Base-by-base conservation (phyloP, 2,329 filamentous ascomycete species). In the Rachicladosporium sp. region DNA sequence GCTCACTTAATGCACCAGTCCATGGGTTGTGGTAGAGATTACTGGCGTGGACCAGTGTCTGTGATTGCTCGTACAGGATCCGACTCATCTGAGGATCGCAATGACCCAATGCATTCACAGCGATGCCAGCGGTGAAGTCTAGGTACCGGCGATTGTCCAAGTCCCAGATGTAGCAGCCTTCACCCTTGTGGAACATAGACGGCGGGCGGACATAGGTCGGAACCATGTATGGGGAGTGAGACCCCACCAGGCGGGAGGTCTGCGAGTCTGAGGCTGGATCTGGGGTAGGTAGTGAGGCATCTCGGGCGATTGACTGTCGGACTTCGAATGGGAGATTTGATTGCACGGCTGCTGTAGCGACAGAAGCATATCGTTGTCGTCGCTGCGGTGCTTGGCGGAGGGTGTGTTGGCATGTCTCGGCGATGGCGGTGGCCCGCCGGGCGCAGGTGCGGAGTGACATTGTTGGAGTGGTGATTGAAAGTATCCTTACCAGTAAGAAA, bases 1-100 rank as follows among this genome's bases (percentile, higher is more conserved):
- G 69, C 61, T 91, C 80, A 46, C 86, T 94, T 38, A 98, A 76
- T 2, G 81, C 78, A 27, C 89, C 89, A 1, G 85, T 95, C 84
- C 91, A 95, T 2, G 82, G 81, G 64, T 96, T 98, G 65, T 95
- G 83, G 72, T 96, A 98, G 12, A 98, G 75, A 62, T 98, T 98
- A 8, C 87, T 95, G 35, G 84, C 82, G 63, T 98, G 91, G 41
- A 95, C 74, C 36, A 98, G 74, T 6, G 79, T 87, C 54, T 80
- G 62, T 8, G 66, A 60, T 57, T 69, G 49, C 50, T 93, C 74
- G 8, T 79, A 73, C 46, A 96, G 68, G 37, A 95, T 70, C 55
- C 76, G 71, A 35, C 76, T 69, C 49, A 95, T 75, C 52, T 82
- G 83, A 4, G 80, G 71, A 53, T 98, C 87, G 56, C 83, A 87